Base-by-base conservation (phyloP, 2,329 filamentous ascomycete genomes). In the Thermothelomyces thermophilus region DNA sequence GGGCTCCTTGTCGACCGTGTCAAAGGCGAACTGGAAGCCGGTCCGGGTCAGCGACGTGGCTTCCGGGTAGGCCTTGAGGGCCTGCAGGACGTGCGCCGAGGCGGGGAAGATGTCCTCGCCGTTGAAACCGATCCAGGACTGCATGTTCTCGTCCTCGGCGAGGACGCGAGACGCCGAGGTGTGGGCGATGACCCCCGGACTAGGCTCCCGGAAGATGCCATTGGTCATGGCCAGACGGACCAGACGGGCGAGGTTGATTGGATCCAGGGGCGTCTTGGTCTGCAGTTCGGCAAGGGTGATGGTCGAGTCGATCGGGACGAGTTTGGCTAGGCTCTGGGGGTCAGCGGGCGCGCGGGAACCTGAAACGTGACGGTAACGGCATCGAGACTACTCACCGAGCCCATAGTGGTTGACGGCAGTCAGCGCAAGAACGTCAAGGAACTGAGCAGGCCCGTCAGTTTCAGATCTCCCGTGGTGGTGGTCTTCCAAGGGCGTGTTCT, bases 201-300 rank as follows among this genome's bases (percentile, higher is more conserved):
- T 61, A 1, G 73, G 70, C 56, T 83, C 79, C 37, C 65, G 60
- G 63, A 83, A 81, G 50, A 83, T 70, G 10, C 69, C 66, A 55
- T 73, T 76, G 11, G 77, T 80, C 70, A 82, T 81, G 34, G 73
- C 76, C 60, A 80, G 73, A 7, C 79, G 74, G 24, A 79, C 62
- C 6, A 76, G 64, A 40, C 76, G 73, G 11, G 71, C 69, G 16
- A 79, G 66, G 57, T 78, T 77, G 54, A 73, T 67, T 24, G 71
- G 64, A 55, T 76, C 72, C 19, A 79, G 61, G 0, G 67, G 57
- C 0, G 73, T 74, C 55, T 71, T 72, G 39, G 64, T 56, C 42
- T 73, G 64, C 3, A 79, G 70, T 41, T 77, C 68, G 20, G 63
- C 47, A 19, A 77, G 68, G 1, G 71, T 61, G 47, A 76, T 75